These are phyloP conservation scores for Prunus mume DNA, from an alignment of 306 rosid species.

Conservation along the genomic window DNA sequence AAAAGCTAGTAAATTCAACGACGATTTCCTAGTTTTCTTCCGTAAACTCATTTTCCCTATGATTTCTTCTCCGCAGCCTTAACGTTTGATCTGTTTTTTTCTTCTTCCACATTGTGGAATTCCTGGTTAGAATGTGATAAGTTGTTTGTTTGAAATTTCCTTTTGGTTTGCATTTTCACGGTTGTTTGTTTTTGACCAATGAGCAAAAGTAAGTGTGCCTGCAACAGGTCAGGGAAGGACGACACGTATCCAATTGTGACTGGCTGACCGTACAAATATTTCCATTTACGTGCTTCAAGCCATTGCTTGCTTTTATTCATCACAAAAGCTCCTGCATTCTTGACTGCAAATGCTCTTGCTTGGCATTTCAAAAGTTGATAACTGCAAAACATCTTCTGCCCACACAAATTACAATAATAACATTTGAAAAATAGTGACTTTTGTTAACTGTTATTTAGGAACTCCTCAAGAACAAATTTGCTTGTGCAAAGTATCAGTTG, in stretches of 20 bases:
- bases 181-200: neutral
- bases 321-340: constrained; percentile 2
- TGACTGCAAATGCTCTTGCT: neutral
- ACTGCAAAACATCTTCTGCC: neutral
- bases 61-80: neutral
- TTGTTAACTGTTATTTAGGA: neutral
- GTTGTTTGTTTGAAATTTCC: constrained; percentile 5
- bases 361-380: neutral
- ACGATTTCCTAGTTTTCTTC: neutral
- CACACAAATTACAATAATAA: neutral
- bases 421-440: neutral
- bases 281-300: neutral
- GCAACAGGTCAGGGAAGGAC: neutral
- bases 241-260: neutral
- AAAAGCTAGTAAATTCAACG: neutral
- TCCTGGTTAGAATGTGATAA: neutral
- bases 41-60: neutral
- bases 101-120: neutral
- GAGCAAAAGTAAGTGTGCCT: neutral
- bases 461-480: neutral
- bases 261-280: constrained; percentile 3
- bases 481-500: neutral
- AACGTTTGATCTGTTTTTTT: neutral
- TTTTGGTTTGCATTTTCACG: constrained; percentile 1
- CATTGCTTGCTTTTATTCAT: constrained; percentile 4